Conservation (phyloP, 371 early-diverging fungal species). For the Mucor racemosus region DNA sequence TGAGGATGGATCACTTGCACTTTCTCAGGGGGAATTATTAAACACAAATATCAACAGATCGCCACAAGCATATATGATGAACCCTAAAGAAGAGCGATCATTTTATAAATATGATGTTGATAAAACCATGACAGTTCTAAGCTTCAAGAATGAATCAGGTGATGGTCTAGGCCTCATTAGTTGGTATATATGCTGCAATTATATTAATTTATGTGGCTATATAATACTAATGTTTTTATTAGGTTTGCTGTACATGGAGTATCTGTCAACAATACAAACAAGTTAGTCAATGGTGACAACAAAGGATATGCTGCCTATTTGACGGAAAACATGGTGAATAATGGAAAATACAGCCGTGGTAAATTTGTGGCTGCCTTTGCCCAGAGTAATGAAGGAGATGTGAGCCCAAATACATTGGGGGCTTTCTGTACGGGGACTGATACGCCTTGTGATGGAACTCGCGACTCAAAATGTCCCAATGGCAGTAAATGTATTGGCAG, state of each 20-base stretch:
- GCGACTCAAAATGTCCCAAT: constrained; percentile 37
- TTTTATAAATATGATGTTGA: constrained; percentile 61
- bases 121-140: constrained; percentile 49
- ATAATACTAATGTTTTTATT: not conserved
- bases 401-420: constrained; percentile 64
- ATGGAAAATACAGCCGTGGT: constrained; percentile 18
- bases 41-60: constrained; percentile 65
- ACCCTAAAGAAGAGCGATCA: constrained; percentile 59
- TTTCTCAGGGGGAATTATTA: constrained; percentile 45
- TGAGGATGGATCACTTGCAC: constrained; percentile 34
- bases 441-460: constrained; percentile 59
- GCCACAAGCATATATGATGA: constrained; percentile 58
- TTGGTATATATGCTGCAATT: constrained; percentile 24
- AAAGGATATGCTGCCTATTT: constrained; percentile 68
- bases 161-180: constrained; percentile 41
- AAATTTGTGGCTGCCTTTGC: constrained; percentile 67
- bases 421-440: constrained; percentile 65
- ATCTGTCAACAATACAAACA: constrained; percentile 62
- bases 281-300: constrained; percentile 66
- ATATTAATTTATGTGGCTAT: too few relatives aligned
- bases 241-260: constrained; percentile 74
- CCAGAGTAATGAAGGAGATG: constrained; percentile 70
- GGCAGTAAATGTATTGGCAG: constrained; percentile 45
- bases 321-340: constrained; percentile 44
- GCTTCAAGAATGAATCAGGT: constrained; percentile 38